Conservation (phyloP, 2,329 filamentous ascomycete species). For the Ceratocystis eucalypticola region DNA sequence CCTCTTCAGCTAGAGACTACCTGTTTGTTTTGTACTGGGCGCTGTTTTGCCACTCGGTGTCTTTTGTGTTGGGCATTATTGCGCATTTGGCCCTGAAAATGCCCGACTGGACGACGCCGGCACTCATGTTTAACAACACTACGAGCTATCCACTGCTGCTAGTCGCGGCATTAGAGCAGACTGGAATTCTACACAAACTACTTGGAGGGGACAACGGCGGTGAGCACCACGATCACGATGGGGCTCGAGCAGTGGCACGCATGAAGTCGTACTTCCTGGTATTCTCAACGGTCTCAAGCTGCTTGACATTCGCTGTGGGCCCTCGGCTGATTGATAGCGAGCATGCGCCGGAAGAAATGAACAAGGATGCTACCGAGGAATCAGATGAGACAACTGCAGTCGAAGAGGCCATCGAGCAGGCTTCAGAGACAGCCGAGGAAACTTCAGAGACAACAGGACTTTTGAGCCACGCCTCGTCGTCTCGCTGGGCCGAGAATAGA, state of each 20-base stretch:
- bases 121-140: slow-evolving; percentile 38
- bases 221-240: background rate
- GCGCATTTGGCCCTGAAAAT: slow-evolving; percentile 29
- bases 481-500: background rate
- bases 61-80: slow-evolving; percentile 30
- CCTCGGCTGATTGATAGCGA: slow-evolving; percentile 39
- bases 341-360: slow-evolving; percentile 26
- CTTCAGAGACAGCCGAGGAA: background rate
- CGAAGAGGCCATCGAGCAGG: no score
- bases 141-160: slow-evolving; percentile 35
- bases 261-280: slow-evolving; percentile 54
- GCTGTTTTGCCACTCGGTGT: slow-evolving; percentile 27
- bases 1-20: slow-evolving; percentile 24
- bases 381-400: slow-evolving; percentile 12
- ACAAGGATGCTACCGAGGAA: slow-evolving; percentile 22
- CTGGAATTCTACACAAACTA: slow-evolving; percentile 38
- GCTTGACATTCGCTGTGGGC: slow-evolving; percentile 50
- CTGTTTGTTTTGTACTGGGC: slow-evolving; percentile 24
- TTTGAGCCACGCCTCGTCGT: background rate
- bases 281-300: slow-evolving; percentile 49
- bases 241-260: slow-evolving; percentile 36
- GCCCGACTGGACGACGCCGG: slow-evolving; percentile 34
- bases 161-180: slow-evolving; percentile 32
- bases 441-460: background rate
- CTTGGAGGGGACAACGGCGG: slow-evolving; percentile 32